Evolutionary conservation across 1,139 yeast genomes (phyloP), one percentile per base, ranked within the genome.

Genomic region (Nakaseomyces glabratus): DNA sequence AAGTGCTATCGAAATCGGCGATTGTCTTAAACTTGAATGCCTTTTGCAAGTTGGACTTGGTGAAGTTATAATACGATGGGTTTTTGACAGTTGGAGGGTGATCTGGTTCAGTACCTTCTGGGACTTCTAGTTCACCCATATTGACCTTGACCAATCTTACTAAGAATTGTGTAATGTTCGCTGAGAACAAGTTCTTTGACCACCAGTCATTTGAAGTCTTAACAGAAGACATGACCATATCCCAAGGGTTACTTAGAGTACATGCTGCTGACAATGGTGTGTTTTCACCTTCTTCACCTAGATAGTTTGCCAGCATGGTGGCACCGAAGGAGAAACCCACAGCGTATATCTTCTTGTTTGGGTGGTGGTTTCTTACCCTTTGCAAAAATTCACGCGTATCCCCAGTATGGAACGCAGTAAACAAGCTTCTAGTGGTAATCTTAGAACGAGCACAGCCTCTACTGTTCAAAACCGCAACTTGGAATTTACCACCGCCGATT

Each of bases 251-350:
- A 6, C 85, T 82, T 24, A 85, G 64, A 9, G 76, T 60, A 17
- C 73, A 69, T 3, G 90, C 86, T 6, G 86, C 82, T 28, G 70
- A 67, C 34, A 86, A 58, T 24, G 68, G 63, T 9, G 71, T 57
- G 20, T 66, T 60, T 1, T 63, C 69, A 15, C 73, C 78, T 47
- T 79, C 80, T 49, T 75, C 78, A 22, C 93, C 95, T 25, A 88
- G 57, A 55, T 80, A 86, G 55, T 88, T 86, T 21, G 82, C 71
- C 39, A 85, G 61, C 40, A 85, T 69, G 1, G 82, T 73, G 1
- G 85, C 90, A n/a, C 97, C 97, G 47, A 88, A 76, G 7, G 95
- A 82, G 53, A 80, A 81, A 1, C 96, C 96, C 12, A 75, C 78
- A 1, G 79, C 71, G 56, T 75, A 85, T 24, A 88, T 65, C 23